Evolutionary conservation across 1,284 basidiomycete species (phyloP).

Genomic region (Ceratobasidium papillatum): DNA sequence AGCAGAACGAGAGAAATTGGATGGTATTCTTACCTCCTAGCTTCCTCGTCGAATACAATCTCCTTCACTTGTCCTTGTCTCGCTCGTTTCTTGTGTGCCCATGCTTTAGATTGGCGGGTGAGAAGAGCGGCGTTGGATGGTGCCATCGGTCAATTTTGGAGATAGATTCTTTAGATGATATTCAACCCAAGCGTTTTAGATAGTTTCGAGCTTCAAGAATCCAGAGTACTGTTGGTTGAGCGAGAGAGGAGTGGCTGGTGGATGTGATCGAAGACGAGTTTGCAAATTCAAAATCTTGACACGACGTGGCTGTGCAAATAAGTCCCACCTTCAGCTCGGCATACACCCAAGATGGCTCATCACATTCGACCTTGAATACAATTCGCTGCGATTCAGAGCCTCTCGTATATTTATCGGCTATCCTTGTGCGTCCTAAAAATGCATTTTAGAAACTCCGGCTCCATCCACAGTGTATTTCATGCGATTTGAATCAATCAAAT

Average conservation of each 20-base stretch:
- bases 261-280: background rate
- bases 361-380: no score
- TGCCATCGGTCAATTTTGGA: constrained; percentile 44
- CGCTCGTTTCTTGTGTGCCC: constrained; percentile 68
- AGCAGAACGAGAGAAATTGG: background rate
- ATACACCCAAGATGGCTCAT: no score
- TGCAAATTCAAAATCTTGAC: constrained; percentile 1
- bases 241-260: background rate
- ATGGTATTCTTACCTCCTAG: constrained; percentile 63
- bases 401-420: no score
- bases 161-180: no score
- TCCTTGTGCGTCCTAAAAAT: no score
- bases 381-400: no score
- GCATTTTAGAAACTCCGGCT: no score
- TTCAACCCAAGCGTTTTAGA: no score
- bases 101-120: constrained; percentile 65
- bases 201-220: no score
- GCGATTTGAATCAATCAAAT: no score
- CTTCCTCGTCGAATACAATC: constrained; percentile 78
- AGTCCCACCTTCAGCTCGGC: no score
- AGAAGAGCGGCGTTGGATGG: constrained; percentile 63
- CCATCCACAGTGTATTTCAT: no score
- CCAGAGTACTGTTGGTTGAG: background rate
- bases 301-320: constrained; percentile 8
- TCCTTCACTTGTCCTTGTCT: constrained; percentile 70